Conservation (phyloP, 2,329 filamentous ascomycete genomes). For the Trichophaea hybrida region DNA sequence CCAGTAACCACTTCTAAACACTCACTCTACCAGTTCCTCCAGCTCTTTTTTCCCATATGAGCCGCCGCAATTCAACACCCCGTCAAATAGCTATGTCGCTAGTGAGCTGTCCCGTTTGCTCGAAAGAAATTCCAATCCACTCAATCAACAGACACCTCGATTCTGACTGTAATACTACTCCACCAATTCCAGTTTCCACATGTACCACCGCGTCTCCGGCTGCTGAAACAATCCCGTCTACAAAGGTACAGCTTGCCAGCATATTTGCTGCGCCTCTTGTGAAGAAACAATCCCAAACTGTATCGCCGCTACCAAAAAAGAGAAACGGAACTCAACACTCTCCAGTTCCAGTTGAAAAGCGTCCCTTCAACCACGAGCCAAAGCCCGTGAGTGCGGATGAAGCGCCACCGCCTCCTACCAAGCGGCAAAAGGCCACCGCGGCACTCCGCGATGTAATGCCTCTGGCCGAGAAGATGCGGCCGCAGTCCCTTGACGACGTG, state of each 20-base stretch:
- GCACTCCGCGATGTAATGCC: conserved; percentile 58
- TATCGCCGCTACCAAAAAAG: too few species aligned
- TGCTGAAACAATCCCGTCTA: conserved; percentile 23
- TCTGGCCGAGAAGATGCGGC: conserved; percentile 86
- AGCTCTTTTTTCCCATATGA: too few species aligned
- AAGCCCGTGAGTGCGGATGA: background rate
- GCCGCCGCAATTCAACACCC: background rate
- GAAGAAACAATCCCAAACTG: background rate
- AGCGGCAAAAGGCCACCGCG: conserved; percentile 53
- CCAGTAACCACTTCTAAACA: too few species aligned
- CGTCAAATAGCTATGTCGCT: conserved; percentile 30
- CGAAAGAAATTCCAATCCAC: conserved; percentile 52
- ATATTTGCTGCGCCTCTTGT: conserved; percentile 25
- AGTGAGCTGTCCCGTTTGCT: conserved; percentile 73
- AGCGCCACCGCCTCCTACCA: conserved; percentile 28
- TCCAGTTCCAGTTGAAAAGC: conserved; percentile 19
- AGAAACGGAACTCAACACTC: too few species aligned
- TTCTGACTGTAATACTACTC: conserved; percentile 53
- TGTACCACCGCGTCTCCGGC: conserved; percentile 27
- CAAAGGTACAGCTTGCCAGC: conserved; percentile 21
- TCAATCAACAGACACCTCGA: conserved; percentile 88
- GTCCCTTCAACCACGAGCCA: conserved; percentile 40
- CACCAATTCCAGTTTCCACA: conserved; percentile 38
- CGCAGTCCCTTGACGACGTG: conserved; percentile 67
- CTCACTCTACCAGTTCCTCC: too few species aligned